Conservation (phyloP, 441 rosid species). For the Isatis lusitanica region DNA sequence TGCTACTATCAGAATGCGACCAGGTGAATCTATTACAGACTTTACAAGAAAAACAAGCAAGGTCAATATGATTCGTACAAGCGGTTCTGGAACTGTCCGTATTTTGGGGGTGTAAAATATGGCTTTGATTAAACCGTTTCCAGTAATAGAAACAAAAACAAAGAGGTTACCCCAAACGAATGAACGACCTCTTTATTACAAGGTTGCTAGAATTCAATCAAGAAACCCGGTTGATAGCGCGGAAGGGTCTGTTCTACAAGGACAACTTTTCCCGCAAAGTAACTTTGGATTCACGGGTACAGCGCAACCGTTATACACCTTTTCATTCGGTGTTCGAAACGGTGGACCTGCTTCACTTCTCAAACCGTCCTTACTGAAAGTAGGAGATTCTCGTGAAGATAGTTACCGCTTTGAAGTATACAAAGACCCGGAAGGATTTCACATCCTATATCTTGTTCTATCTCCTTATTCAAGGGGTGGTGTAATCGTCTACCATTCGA, state of each 20-base stretch:
- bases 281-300: not conserved
- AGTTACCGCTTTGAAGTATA: not conserved
- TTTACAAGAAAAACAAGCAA: not conserved
- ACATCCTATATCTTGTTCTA: not conserved
- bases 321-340: not conserved
- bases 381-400: not conserved
- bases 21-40: not conserved
- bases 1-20: not conserved
- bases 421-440: not conserved
- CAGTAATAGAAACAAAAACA: not conserved
- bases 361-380: not conserved
- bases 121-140: not conserved
- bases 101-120: not conserved
- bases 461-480: not conserved
- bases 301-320: not conserved
- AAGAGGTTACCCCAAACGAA: not conserved
- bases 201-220: not conserved
- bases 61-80: not conserved
- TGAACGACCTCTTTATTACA: not conserved
- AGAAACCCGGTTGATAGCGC: not conserved
- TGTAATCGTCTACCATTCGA: not conserved
- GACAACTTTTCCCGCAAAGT: not conserved
- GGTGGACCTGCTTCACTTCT: not conserved
- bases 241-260: not conserved
- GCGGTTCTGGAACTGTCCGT: not conserved